A percentile compares a stretch with the other conserved stretches of the same genome.
These are phyloP conservation scores for Geranium rotundifolium DNA, from an alignment of 345 rosid genomes.

Conservation along the genomic window DNA sequence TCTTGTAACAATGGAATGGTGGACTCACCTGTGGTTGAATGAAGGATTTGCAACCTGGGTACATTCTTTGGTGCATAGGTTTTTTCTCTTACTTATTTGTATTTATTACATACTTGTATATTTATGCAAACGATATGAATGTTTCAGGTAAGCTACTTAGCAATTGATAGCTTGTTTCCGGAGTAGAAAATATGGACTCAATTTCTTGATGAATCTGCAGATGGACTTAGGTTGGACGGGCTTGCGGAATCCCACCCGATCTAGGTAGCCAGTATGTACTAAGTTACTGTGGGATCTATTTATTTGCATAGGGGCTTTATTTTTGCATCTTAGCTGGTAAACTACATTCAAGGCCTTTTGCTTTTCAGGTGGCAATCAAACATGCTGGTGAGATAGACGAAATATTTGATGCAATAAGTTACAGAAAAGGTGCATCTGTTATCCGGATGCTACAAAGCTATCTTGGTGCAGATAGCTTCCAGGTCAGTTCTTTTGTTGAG, in stretches of 20 bases:
- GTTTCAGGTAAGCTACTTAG: conserved; percentile 86
- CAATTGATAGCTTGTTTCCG: conserved; percentile 81
- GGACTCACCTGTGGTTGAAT: conserved; percentile 97
- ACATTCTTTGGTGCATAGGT: conserved; percentile 13
- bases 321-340: too few species aligned
- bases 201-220: conserved; percentile 78
- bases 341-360: background rate
- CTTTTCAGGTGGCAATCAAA: conserved; percentile 71
- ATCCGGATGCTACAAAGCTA: conserved; percentile 94
- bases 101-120: conserved; percentile 3
- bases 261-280: conserved; percentile 39
- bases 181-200: conserved; percentile 99
- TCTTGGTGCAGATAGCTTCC: conserved; percentile 84
- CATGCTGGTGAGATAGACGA: conserved; percentile 88
- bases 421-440: conserved; percentile 86
- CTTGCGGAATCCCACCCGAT: conserved; percentile 97
- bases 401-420: conserved; percentile 93
- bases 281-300: too few species aligned
- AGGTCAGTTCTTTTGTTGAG: conserved; percentile 38
- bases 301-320: too few species aligned
- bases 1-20: conserved; percentile 99
- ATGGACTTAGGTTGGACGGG: conserved; percentile 83
- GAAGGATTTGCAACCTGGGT: conserved; percentile 99
- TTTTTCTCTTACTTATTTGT: conserved; percentile 2
- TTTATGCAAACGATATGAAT: conserved; percentile 8